Conservation (phyloP, 2,329 filamentous ascomycete species). For the Fusarium marasasianum region DNA sequence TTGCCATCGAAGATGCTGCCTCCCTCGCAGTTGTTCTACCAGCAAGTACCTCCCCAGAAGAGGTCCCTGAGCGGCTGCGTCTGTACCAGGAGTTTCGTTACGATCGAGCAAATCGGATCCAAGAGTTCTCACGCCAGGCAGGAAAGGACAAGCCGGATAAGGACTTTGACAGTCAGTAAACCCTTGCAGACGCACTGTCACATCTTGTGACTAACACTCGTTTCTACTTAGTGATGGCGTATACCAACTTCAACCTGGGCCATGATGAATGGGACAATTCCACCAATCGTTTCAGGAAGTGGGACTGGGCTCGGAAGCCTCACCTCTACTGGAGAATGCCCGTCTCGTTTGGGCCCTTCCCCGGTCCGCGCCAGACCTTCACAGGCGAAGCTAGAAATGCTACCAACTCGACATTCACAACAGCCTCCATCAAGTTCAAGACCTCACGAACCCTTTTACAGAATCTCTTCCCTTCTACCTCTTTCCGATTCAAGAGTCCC, state of each 20-base stretch:
- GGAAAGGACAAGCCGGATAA: constrained; percentile 46
- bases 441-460: constrained; percentile 59
- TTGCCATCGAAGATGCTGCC: constrained; percentile 74
- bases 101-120: constrained; percentile 65
- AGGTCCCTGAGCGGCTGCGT: constrained; percentile 64
- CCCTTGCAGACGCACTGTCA: too few species aligned
- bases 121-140: constrained; percentile 64
- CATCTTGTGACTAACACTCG: neutral
- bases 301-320: constrained; percentile 21
- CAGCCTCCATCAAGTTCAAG: constrained; percentile 60
- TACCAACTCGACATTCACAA: constrained; percentile 47
- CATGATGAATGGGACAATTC: constrained; percentile 36
- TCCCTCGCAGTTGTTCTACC: constrained; percentile 67
- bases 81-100: constrained; percentile 69
- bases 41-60: constrained; percentile 51
- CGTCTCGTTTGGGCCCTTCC: constrained; percentile 38
- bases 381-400: constrained; percentile 37
- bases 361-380: constrained; percentile 6
- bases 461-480: constrained; percentile 52
- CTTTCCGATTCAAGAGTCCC: constrained; percentile 60
- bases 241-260: constrained; percentile 30
- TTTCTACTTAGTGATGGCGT: constrained; percentile 16
- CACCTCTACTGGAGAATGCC: constrained; percentile 36
- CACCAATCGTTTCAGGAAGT: constrained; percentile 21
- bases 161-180: constrained; percentile 23